Evolutionary conservation across 169 alveolate genomes (phyloP), one percentile per base, ranked within the genome.

Genomic region (Babesia ovis): DNA sequence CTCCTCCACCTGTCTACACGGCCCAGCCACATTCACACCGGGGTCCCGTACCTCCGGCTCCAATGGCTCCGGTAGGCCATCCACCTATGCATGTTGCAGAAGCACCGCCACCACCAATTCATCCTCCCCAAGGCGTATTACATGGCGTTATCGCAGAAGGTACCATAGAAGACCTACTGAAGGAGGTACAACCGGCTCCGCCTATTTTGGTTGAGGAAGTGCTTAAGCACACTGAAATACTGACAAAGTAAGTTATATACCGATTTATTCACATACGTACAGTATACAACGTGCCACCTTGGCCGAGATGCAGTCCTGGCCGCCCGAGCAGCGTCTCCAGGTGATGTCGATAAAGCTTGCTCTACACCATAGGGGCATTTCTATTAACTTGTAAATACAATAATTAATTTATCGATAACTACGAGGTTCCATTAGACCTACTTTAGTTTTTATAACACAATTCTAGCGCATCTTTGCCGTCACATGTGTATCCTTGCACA

Each of bases 301-400:
- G 58, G 74, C 48, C 5, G 89, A 81, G 68, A 81, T 81, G 89
- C 62, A 35, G 35, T 56, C 89, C 2, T 81, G 89, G 89, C 89
- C 89, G 27, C 56, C 60, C 4, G 89, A 81, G 60, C 89, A 81
- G 74, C 76, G 77, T 31, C 68, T 48, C 35, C 89, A 81, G 46
- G 89, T 81, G 45, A 20, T 81, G 58, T 62, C 89, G n/a, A 81
- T 81, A 32, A 81, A 81, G 62, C 48, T 72, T 43, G 87, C 87
- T 9, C 56, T 79, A 11, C 87, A 79, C 58, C 31, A 35, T 48
- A 34, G 87, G 25, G 87, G 87, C 22, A 79, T 79, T 12, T 59
- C 87, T 0, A 75, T 79, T 20, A 73, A 79, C 70, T 42, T 79
- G 62, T 79, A 61, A 48, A 18, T 12, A 14, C 31, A 9, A 32